A percentile compares a stretch with the other conserved stretches of the same genome.
Evolutionary conservation across 106 monocot genomes (phyloP).

Genomic region (Triglochin maritima): DNA sequence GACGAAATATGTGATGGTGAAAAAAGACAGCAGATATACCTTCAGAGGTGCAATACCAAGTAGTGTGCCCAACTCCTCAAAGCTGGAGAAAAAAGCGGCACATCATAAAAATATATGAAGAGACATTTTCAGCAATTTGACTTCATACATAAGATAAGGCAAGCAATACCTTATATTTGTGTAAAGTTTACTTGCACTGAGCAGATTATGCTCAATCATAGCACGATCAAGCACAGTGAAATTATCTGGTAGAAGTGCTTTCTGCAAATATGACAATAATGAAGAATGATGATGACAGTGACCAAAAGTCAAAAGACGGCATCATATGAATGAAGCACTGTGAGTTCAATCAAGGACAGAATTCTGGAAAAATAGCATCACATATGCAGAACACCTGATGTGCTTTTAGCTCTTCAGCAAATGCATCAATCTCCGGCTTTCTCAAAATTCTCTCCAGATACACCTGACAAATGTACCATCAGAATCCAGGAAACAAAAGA

Average conservation of each 20-base stretch:
- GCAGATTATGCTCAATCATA: conserved; percentile 99
- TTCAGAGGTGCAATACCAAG: conserved; percentile 82
- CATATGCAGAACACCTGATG: conserved; percentile 48
- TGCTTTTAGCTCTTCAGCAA: conserved; percentile 85
- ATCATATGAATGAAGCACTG: too few relatives aligned
- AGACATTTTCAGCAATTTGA: conserved; percentile 1
- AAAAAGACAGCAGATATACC: conserved; percentile 25
- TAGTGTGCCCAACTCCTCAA: conserved; percentile 85
- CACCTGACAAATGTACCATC: conserved; percentile 26
- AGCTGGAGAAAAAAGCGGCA: conserved; percentile 37
- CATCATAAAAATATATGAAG: not conserved
- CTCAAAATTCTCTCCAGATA: conserved; percentile 93
- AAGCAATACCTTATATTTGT: conserved; percentile 79
- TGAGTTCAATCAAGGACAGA: too few relatives aligned
- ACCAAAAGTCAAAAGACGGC: too few relatives aligned
- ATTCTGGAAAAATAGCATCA: not conserved
- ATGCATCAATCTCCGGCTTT: conserved; percentile 98
- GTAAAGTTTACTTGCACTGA: conserved; percentile 97
- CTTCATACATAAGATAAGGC: not conserved
- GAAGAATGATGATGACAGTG: too few relatives aligned
- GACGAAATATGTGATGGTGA: not conserved
- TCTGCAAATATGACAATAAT: conserved; percentile 29
- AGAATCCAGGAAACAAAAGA: not conserved
- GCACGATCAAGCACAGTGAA: conserved; percentile 94
- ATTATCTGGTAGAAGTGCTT: conserved; percentile 95